Evolutionary conservation across 495 filamentous ascomycete species (phyloP), one percentile per base, ranked within the genome.

Genomic region (Aspergillus saccharolyticus): DNA sequence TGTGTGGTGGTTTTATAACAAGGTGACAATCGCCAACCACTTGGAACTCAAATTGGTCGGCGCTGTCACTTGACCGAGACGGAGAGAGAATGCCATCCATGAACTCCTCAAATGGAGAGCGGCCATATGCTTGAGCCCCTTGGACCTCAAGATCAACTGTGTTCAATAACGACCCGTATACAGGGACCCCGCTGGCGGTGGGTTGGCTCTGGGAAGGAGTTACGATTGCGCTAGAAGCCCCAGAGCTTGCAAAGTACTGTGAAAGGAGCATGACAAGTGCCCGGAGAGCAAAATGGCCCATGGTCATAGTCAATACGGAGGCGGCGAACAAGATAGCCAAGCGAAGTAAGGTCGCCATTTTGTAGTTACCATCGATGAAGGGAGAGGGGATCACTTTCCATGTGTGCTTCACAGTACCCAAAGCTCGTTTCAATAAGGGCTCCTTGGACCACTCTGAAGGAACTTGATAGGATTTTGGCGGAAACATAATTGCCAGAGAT

Each of bases 1-100:
- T 74, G 48, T 71, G 73, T 14, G 83, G 81, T 12, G 83, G 79
- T 47, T 79, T 81, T 54, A 88, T 76, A 24, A 85, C 63, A 55
- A 88, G 76, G 62, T 88, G 79, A 55, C 75, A 78, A 58, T 86
- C 80, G 9, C 83, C 84, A 59, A 86, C 73, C 22, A 82, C 74
- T 56, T 85, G 80, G n/a, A 86, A 71, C 58, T 84, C 81, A 66
- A 85, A 86, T 5, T 69, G 59, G 43, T 80, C 72, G 0, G 70
- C 45, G 1, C 45, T 57, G 14, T 30, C 56, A 22, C 57, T 50
- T 20, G 53, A 25, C 16, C 56, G 58, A 15, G 57, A 21, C 24
- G 59, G 33, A n/a, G 66, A 54, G 25, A 65, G 58, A 25, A 58
- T 17, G 7, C 65, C 59, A 9, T 46, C 60, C 10, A 64, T 61